Evolutionary conservation across 2,329 filamentous ascomycete species (phyloP).

Genomic region (Volutella citrinella): DNA sequence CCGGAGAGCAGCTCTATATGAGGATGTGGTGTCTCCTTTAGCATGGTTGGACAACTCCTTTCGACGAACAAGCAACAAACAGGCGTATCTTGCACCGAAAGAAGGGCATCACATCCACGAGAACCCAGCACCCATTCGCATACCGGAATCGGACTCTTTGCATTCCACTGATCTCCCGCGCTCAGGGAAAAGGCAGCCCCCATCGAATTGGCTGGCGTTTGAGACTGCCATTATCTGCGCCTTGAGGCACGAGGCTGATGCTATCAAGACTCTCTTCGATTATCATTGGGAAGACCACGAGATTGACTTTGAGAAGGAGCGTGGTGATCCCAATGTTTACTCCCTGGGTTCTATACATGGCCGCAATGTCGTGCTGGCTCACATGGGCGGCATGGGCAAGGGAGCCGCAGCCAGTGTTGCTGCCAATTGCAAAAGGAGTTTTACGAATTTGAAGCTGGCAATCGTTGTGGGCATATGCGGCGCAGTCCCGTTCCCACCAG

Average conservation of each 20-base stretch:
- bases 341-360: too few relatives aligned
- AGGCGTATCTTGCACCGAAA: conserved; percentile 1
- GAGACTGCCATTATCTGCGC: neutral
- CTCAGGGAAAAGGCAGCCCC: neutral
- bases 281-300: too few relatives aligned
- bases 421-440: too few relatives aligned
- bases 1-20: conserved; percentile 1
- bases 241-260: neutral
- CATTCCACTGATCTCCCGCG: conserved; percentile 4
- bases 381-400: too few relatives aligned
- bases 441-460: too few relatives aligned
- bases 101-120: too few relatives aligned
- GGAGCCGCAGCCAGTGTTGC: too few relatives aligned
- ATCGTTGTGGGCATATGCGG: conserved; percentile 1
- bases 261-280: too few relatives aligned
- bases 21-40: conserved; percentile 1
- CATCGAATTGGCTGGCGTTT: neutral
- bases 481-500: neutral
- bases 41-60: conserved; percentile 1
- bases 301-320: too few relatives aligned
- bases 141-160: neutral
- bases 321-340: too few relatives aligned
- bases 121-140: neutral
- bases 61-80: neutral
- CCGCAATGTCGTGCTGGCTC: too few relatives aligned